These are phyloP conservation scores for Cryphonectria naterciae DNA, from an alignment of 2,329 filamentous ascomycete species.

Conservation along the genomic window DNA sequence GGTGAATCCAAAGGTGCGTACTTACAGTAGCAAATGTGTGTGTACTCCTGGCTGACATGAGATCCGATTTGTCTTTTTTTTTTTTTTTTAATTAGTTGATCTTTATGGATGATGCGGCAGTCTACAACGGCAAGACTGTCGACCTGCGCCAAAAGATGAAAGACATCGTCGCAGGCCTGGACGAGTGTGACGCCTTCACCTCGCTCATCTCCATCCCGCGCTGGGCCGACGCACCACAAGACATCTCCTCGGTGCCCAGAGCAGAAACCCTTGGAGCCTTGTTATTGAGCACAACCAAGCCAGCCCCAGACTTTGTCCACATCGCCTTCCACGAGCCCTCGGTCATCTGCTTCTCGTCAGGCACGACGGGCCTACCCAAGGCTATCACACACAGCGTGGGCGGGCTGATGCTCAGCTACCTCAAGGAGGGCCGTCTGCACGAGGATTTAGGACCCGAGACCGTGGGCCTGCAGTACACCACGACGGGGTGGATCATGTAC, in stretches of 20 bases:
- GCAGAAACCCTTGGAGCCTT: constrained; percentile 52
- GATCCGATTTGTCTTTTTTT: too few relatives aligned
- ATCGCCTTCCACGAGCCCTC: constrained; percentile 75
- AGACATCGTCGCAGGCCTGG: constrained; percentile 67
- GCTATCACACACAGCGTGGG: constrained; percentile 82
- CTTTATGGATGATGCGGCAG: constrained; percentile 80
- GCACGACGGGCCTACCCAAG: constrained; percentile 83
- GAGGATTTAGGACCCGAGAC: constrained; percentile 44
- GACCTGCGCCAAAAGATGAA: constrained; percentile 75
- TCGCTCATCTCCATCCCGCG: constrained; percentile 69
- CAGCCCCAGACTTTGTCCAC: constrained; percentile 58
- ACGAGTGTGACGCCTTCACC: constrained; percentile 61
- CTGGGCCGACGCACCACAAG: constrained; percentile 60
- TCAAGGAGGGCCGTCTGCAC: constrained; percentile 64
- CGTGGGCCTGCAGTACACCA: constrained; percentile 61
- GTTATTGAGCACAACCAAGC: constrained; percentile 38
- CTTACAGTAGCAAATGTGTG: neutral
- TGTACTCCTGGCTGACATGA: neutral
- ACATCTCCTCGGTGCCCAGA: constrained; percentile 57
- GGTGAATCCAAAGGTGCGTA: constrained; percentile 67
- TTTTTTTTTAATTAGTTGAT: constrained; percentile 53
- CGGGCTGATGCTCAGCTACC: constrained; percentile 58
- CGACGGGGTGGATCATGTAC: constrained; percentile 91
- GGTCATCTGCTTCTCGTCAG: constrained; percentile 77
- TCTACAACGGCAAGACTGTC: constrained; percentile 78